Evolutionary conservation across 2,329 filamentous ascomycete species (phyloP), one percentile per base, ranked within the genome.

Genomic region (Bipolaris sorokiniana): DNA sequence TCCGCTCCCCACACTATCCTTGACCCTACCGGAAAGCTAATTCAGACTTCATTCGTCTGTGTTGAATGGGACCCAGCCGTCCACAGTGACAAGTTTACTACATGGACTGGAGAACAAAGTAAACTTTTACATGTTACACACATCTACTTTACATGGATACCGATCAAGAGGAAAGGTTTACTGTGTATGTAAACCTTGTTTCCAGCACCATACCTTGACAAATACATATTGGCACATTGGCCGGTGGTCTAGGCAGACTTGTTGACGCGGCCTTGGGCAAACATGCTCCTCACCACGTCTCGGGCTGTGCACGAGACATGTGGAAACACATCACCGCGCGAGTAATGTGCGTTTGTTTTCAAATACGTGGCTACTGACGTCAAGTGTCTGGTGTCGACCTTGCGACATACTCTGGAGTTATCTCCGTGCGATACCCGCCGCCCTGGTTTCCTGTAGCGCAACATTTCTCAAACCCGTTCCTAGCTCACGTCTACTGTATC

Each of bases 321-420:
- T 13, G 13, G 40, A 7, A 3, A n/a, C 26, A 38, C 16, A 23
- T 20, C 42, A 13, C 41, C 20, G 9, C 38, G 3, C 20, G 18
- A 28, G 15, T 36, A 3, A 13, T 16, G 37, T 36, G n/a, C 16
- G 11, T n/a, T 10, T 10, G n/a, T 34, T 28, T 44, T 22, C 11
- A 26, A 41, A 22, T 15, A 42, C 41, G 36, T 42, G 48, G 48
- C 49, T 44, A 40, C 48, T 52, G 42, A 52, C 42, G 54, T 52
- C 48, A 53, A 52, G 22, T 15, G 16, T 34, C 42, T 23, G 7
- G 20, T 36, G n/a, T 34, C 34, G 31, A 51, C 31, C 41, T 49
- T 40, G 28, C 45, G 26, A 40, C 23, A 37, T 23, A 16, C 31
- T 18, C 26, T 52, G 42, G 48, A 52, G 22, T 15, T 41, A 13